Conservation (phyloP, 768 basidiomycete species). For the Lactarius pseudohatsudake region DNA sequence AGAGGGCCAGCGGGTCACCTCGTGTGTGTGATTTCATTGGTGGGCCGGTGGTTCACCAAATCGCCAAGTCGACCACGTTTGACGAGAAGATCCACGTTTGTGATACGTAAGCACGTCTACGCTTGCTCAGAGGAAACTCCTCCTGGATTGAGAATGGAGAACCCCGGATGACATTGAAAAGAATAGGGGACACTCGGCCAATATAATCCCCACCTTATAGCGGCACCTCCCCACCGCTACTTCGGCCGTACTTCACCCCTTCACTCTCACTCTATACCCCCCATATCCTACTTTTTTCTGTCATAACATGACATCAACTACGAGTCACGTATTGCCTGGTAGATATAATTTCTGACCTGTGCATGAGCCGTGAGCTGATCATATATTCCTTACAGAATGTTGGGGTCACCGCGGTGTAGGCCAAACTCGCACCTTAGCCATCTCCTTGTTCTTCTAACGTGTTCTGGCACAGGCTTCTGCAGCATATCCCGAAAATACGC, state of each 20-base stretch:
- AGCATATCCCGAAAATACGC: constrained; percentile 88
- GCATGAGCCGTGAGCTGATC: neutral
- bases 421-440: constrained; percentile 22
- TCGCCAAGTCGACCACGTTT: constrained; percentile 17
- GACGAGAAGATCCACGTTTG: constrained; percentile 23
- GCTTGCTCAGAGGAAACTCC: neutral
- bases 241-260: neutral
- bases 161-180: neutral
- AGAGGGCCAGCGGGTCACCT: neutral
- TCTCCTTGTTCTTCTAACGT: constrained; percentile 14
- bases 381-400: constrained; percentile 52
- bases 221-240: neutral
- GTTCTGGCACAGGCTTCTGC: constrained; percentile 66
- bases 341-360: neutral
- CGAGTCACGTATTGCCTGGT: constrained; percentile 32
- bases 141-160: neutral
- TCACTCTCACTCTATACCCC: neutral
- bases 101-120: constrained; percentile 21
- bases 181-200: neutral
- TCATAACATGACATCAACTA: constrained; percentile 13
- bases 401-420: constrained; percentile 74
- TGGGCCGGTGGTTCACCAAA: neutral
- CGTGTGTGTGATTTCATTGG: constrained; percentile 26
- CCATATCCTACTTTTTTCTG: neutral
- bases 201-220: constrained; percentile 7